Percentiles rank a stretch among this genome's conserved stretches.
Conservation (phyloP, 1,284 basidiomycete genomes). For the Meira miltonrushii region DNA sequence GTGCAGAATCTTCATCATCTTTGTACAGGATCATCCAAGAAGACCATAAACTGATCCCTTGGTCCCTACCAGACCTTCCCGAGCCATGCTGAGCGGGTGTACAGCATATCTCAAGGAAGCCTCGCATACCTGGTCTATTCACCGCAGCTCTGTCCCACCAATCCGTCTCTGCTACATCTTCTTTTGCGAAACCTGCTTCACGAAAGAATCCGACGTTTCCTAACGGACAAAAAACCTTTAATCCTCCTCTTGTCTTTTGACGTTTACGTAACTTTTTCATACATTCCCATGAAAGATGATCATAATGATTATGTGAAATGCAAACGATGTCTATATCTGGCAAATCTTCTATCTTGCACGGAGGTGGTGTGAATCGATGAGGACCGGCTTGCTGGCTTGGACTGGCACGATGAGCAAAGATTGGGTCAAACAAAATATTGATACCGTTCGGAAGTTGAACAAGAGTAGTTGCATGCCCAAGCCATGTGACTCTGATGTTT, state of each 20-base stretch:
- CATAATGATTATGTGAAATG: conserved; percentile 51
- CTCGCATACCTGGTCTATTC: not conserved
- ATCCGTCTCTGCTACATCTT: conserved; percentile 40
- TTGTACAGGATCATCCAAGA: conserved; percentile 42
- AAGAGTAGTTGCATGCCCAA: conserved; percentile 18
- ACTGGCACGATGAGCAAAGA: conserved; percentile 48
- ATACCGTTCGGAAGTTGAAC: conserved; percentile 19
- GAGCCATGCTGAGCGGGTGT: conserved; percentile 50
- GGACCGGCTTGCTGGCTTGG: conserved; percentile 41
- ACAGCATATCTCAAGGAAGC: conserved; percentile 24
- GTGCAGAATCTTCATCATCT: not conserved
- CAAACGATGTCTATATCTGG: conserved; percentile 44
- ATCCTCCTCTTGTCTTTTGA: conserved; percentile 16
- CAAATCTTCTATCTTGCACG: conserved; percentile 31
- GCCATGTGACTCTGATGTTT: conserved; percentile 15
- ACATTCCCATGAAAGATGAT: conserved; percentile 42
- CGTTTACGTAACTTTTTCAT: conserved; percentile 30
- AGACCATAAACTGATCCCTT: conserved; percentile 39
- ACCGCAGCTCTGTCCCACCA: conserved; percentile 47
- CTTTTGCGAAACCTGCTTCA: conserved; percentile 14
- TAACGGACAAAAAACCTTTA: conserved; percentile 43
- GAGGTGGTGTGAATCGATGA: conserved; percentile 29
- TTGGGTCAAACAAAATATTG: conserved; percentile 46
- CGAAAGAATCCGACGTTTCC: conserved; percentile 41
- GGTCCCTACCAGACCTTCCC: conserved; percentile 33